Evolutionary conservation across 345 rosid genomes (phyloP).

Genomic region (Camelina sativa): DNA sequence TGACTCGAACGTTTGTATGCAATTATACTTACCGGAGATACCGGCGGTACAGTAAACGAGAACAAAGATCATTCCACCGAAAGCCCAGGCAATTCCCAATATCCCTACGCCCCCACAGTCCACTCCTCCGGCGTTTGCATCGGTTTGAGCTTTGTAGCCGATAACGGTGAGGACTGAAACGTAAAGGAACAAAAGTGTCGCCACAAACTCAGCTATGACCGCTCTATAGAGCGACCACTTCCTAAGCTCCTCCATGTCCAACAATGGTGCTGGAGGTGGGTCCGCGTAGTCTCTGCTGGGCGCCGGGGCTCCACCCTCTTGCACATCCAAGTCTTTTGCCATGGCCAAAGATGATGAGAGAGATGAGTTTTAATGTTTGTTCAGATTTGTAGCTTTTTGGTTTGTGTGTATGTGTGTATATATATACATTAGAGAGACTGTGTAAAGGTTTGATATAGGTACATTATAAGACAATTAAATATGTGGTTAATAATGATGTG

Average conservation of each 20-base stretch:
- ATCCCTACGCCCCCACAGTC: conserved; percentile 81
- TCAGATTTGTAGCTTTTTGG: conserved; percentile 24
- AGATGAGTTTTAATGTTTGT: conserved; percentile 19
- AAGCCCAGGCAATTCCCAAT: conserved; percentile 95
- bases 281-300: conserved; percentile 68
- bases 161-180: conserved; percentile 76
- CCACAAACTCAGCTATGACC: conserved; percentile 79
- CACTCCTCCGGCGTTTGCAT: conserved; percentile 25
- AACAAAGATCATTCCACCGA: conserved; percentile 95
- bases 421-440: conserved; percentile 10
- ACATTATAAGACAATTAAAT: conserved; percentile 23
- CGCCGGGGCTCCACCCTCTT: conserved; percentile 51
- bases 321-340: conserved; percentile 60
- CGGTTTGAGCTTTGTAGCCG: conserved; percentile 72
- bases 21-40: conserved; percentile 64
- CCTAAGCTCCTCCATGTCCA: conserved; percentile 62
- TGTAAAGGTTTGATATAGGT: conserved; percentile 24
- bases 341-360: conserved; percentile 44
- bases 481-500: conserved; percentile 22
- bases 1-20: conserved; percentile 28
- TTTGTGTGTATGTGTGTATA: conserved; percentile 18
- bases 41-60: conserved; percentile 97
- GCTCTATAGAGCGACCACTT: conserved; percentile 85
- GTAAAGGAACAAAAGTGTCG: conserved; percentile 81
- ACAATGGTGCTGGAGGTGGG: conserved; percentile 72